Evolutionary conservation across 805 yeast genomes (phyloP), one percentile per base, ranked within the genome.

Genomic region (Kodamaea sagamina): DNA sequence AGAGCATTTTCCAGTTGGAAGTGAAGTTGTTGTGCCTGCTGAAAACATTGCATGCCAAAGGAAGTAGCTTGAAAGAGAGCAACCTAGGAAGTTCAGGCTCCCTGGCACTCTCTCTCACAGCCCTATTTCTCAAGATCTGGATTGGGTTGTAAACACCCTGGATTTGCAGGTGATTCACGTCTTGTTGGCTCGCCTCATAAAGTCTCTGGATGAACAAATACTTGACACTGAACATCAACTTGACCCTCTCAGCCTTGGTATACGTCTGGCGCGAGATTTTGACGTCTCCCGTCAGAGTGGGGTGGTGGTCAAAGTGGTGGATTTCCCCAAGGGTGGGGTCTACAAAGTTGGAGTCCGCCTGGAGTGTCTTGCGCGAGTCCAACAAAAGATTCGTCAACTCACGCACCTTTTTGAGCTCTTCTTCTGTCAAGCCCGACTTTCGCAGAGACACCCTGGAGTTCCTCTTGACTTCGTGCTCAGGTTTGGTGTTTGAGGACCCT

Each of bases 141-240:
- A 89, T 65, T 3, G 96, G 96, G 57, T 89, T 89, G 67, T 82
- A 89, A 3, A 78, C 75, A 2, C 84, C 86, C 43, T 82, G 88
- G 2, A 84, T 75, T 2, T 77, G 78, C 2, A 71, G 74, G 48
- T 75, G 74, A 0, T 57, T 55, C 2, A 44, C 47, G 12, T 47
- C 44, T 11, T 55, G 57, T 12, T 18, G 32, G 1, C 39, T 32
- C 2, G 39, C 19, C 4, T 50, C 60, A 26, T 71, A 63, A 18
- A 66, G 63, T 44, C 74, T 61, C 48, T 75, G 79, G 21, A 81
- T 47, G 39, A 72, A 65, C 11, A 65, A 58, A 53, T 79, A 82
- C 54, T 77, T 79, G 45, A 73, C 62, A 21, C 74, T 77, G 7
- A 82, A 47, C 52, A 72, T 65, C 9, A 69, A 55, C 43, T 72